Conservation (phyloP, 495 filamentous ascomycete species). For the Penicillium dipodomyicola region DNA sequence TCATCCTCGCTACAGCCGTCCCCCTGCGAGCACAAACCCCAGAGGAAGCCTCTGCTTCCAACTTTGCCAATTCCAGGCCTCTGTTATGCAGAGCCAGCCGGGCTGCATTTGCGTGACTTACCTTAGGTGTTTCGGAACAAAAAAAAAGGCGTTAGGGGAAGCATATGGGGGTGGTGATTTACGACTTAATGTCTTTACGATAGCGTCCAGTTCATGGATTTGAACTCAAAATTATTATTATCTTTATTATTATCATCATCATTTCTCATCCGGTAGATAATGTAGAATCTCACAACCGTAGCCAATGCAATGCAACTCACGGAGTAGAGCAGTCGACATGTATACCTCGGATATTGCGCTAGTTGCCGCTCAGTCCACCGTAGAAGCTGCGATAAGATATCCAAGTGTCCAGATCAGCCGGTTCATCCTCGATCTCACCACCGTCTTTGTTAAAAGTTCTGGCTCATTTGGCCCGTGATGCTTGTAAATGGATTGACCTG, state of each 20-base stretch:
- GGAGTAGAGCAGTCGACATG: conserved; percentile 4
- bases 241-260: background rate
- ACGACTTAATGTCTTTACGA: conserved; percentile 14
- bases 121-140: conserved; percentile 3
- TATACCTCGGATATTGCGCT: conserved; percentile 29
- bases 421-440: conserved; percentile 9
- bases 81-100: conserved; percentile 7
- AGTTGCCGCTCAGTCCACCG: conserved; percentile 38
- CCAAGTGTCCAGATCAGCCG: conserved; percentile 36
- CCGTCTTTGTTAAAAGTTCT: conserved; percentile 12
- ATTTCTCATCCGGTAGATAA: background rate
- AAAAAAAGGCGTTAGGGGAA: conserved; percentile 9
- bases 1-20: conserved; percentile 1
- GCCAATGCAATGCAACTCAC: background rate
- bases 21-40: conserved; percentile 1
- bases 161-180: conserved; percentile 13
- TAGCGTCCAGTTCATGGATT: conserved; percentile 5
- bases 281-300: background rate
- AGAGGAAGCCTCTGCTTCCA: background rate
- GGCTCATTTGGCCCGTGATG: conserved; percentile 32
- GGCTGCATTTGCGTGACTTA: conserved; percentile 7
- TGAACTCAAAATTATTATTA: conserved; percentile 4
- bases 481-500: conserved; percentile 5
- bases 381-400: conserved; percentile 36
- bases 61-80: conserved; percentile 1